Evolutionary conservation across 306 rosid genomes (phyloP).

Genomic region (Calophaca sinica): DNA sequence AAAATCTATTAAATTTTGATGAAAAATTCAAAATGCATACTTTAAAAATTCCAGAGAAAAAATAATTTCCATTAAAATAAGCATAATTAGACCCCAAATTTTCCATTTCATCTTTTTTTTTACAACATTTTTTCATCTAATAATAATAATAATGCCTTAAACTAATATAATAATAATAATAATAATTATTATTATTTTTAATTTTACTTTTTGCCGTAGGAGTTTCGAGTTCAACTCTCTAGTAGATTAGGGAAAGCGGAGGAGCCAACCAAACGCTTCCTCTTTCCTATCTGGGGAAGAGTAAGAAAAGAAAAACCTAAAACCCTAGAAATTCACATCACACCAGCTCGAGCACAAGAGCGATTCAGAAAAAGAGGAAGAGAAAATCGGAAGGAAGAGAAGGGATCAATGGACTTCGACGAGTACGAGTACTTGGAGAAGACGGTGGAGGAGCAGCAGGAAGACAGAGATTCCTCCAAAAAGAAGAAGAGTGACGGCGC

Average conservation of each 20-base stretch:
- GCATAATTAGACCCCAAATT: no score
- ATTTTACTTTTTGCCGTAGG: no score
- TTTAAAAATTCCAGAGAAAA: no score
- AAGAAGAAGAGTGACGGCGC: constrained; percentile 49
- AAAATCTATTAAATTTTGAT: no score
- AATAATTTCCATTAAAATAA: no score
- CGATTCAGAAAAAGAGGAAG: not conserved
- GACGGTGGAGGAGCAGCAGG: constrained; percentile 79
- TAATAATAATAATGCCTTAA: no score
- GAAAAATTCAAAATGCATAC: no score
- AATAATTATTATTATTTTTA: no score
- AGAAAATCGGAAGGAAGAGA: not conserved
- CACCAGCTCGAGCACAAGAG: not conserved
- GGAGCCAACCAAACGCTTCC: constrained; percentile 10
- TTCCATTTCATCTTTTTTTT: no score
- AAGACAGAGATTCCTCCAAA: constrained; percentile 66
- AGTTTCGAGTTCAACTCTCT: not conserved
- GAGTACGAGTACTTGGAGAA: constrained; percentile 97
- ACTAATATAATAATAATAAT: no score
- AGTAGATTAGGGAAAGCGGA: not conserved
- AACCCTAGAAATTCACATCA: constrained; percentile 51
- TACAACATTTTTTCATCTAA: no score
- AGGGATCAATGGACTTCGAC: constrained; percentile 79
- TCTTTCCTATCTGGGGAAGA: not conserved
- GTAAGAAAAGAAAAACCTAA: constrained; percentile 35